Percentiles rank a stretch among this genome's conserved stretches.
These are phyloP conservation scores for Starmerella etchellsii DNA, from an alignment of 805 yeast species.

Conservation along the genomic window DNA sequence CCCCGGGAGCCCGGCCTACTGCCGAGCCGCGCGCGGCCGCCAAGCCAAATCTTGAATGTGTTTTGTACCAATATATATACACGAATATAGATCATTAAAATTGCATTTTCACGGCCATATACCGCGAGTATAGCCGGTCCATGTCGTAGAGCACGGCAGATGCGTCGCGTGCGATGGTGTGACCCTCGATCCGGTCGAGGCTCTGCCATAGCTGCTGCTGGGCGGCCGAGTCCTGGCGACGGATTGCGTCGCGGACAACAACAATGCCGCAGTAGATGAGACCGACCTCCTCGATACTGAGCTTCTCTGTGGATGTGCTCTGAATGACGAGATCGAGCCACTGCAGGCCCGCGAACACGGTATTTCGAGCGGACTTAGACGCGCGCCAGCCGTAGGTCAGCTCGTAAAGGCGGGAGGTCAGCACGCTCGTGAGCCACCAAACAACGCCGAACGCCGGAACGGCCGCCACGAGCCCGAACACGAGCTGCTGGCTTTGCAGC, in stretches of 20 bases:
- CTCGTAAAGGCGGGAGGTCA: not conserved
- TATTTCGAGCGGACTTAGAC: not conserved
- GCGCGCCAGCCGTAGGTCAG: constrained; percentile 2
- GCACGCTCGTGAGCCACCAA: constrained; percentile 5
- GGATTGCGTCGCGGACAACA: constrained; percentile 2
- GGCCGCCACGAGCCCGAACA: constrained; percentile 84
- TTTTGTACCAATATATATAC: too few relatives aligned
- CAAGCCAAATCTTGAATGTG: too few relatives aligned
- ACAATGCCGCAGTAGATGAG: constrained; percentile 14
- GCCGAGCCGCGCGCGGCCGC: too few relatives aligned
- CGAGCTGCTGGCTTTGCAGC: constrained; percentile 79
- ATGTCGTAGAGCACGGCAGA: constrained; percentile 5
- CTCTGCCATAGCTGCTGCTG: constrained; percentile 6
- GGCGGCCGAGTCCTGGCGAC: not conserved
- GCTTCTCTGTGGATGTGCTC: not conserved
- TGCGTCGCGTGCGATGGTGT: constrained; percentile 6
- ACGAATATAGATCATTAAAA: too few relatives aligned
- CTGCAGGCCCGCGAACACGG: constrained; percentile 4
- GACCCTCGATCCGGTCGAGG: constrained; percentile 5
- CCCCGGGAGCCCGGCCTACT: too few relatives aligned
- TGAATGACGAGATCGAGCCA: constrained; percentile 16
- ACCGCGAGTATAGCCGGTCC: constrained; percentile 14
- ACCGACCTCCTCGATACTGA: constrained; percentile 14
- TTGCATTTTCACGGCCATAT: constrained; percentile 1
- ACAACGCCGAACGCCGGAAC: constrained; percentile 47